These are phyloP conservation scores for Volvariella volvacea DNA, from an alignment of 1,284 basidiomycete genomes.

Conservation along the genomic window DNA sequence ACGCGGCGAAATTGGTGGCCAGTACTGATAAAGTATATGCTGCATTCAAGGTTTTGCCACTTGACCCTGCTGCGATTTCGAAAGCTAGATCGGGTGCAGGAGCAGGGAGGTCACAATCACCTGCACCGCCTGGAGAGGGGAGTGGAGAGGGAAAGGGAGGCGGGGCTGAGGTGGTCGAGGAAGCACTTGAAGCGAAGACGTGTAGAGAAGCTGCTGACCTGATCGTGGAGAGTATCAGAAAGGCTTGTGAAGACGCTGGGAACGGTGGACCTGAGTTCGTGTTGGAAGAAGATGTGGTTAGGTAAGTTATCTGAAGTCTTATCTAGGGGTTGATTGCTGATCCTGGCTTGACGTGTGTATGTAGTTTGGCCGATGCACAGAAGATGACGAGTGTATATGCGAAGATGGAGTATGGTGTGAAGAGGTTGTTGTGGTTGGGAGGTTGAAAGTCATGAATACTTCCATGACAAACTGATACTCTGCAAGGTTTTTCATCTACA, in stretches of 20 bases:
- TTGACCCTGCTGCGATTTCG: slow-evolving; percentile 54
- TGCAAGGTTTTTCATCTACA: not conserved
- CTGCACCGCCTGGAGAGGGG: no score
- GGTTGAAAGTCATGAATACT: slow-evolving; percentile 26
- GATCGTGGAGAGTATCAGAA: slow-evolving; percentile 64
- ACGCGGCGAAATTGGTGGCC: slow-evolving; percentile 1
- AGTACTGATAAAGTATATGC: slow-evolving; percentile 36
- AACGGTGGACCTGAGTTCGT: slow-evolving; percentile 45
- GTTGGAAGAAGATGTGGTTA: slow-evolving; percentile 69
- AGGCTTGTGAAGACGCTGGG: slow-evolving; percentile 64
- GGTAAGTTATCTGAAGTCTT: slow-evolving; percentile 37
- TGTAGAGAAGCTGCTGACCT: slow-evolving; percentile 74
- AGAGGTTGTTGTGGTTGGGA: slow-evolving; percentile 82
- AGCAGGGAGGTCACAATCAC: no score
- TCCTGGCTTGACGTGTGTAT: slow-evolving; percentile 5
- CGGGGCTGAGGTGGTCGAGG: slow-evolving; percentile 25
- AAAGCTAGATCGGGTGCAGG: slow-evolving; percentile 38
- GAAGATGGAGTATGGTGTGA: slow-evolving; percentile 88
- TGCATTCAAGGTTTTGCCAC: slow-evolving; percentile 71
- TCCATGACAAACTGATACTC: not conserved
- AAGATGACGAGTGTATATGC: slow-evolving; percentile 77
- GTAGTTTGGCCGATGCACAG: slow-evolving; percentile 74
- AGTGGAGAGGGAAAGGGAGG: slow-evolving; percentile 41
- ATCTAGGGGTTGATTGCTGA: slow-evolving; percentile 1
- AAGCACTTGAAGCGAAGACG: slow-evolving; percentile 51